Percentiles rank a stretch among this genome's conserved stretches.
Conservation (phyloP, 2,329 filamentous ascomycete genomes). For the Neofusicoccum ribis region DNA sequence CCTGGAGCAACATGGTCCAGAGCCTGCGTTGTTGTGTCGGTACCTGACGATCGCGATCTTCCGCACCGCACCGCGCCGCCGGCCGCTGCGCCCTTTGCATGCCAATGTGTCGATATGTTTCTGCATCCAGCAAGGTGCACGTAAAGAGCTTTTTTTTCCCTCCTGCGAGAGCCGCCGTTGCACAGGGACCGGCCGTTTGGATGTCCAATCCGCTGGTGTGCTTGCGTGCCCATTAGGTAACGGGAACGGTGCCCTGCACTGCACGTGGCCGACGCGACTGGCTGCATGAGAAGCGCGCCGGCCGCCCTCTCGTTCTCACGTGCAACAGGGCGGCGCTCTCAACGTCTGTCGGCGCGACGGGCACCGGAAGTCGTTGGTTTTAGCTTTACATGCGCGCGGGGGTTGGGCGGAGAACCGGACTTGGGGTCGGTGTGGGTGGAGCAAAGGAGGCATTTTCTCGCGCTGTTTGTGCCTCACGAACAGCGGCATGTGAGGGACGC, state of each 20-base stretch:
- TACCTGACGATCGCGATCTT: constrained; percentile 21
- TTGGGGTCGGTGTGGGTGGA: not conserved
- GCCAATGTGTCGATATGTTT: not conserved
- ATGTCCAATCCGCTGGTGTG: constrained; percentile 5
- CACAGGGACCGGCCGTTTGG: not conserved
- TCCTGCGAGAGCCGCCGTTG: not conserved
- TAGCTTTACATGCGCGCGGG: not conserved
- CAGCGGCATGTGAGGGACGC: not conserved
- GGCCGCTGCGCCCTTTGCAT: constrained; percentile 6
- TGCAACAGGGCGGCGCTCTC: not conserved
- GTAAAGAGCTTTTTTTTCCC: not conserved
- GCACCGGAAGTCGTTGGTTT: constrained; percentile 7
- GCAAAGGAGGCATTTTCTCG: not conserved
- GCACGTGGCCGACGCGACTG: constrained; percentile 19
- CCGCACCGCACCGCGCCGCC: constrained; percentile 17
- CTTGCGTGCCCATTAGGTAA: constrained; percentile 19
- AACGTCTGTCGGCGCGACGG: not conserved
- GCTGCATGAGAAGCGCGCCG: not conserved
- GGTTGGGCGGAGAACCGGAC: not conserved
- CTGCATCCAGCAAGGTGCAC: constrained; percentile 7
- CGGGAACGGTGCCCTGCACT: not conserved
- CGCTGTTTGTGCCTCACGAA: not conserved
- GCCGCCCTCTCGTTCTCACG: not conserved
- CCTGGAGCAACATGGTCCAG: not conserved
- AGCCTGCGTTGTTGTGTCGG: not conserved